Base-by-base conservation (phyloP, 441 rosid species). In the Gossypium schwendimanii region DNA sequence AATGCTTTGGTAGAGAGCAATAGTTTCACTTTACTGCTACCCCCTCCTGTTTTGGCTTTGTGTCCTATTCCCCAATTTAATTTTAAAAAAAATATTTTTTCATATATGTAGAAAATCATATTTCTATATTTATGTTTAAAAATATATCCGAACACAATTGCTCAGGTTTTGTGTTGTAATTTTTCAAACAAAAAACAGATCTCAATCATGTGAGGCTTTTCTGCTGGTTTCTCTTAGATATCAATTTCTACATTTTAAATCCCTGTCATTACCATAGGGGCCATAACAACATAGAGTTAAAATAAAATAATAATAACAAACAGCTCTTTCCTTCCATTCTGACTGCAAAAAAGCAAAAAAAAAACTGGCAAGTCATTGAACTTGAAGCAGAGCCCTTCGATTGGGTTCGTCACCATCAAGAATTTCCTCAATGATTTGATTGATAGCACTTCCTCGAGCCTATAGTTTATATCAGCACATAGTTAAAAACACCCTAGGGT, bases 381-480 rank as follows among this genome's bases (percentile, higher is more conserved):
- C 14, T 75, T 58, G 26, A 24, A 58, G 50, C 41, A 26, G 14
- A 52, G 63, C 68, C 58, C 72, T 81, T 70, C 70, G 71, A 57
- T 76, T 75, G 65, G 21, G 24, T 68, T 63, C 82, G 53, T 66
- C 41, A 5, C 71, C 76, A 0, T 33, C 20, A 64, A 88, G 81
- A 75, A 88, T 77, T 75, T 80, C 81, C 75, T 84, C 78, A 1
- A 84, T 3, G 11, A 74, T 36, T 69, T 69, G 69, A 64, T 90
- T 90, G 49, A 90, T 81, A 49, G 79, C 76, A 73, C 78, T 86
- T 68, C 83, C 91, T 80, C 78, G 85, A 6, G 77, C 90, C 91
- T 87, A 73, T 9, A n/a, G 33, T 67, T 67, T 15, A 66, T 49
- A 26, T 66, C 23, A 72, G 6, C 39, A 14, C 28, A 20, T 11